Percentiles rank a stretch among this genome's conserved stretches.
phyloP scores from a whole-genome alignment of 371 early-diverging fungal species.

The Capillidium heterosporum region DNA sequence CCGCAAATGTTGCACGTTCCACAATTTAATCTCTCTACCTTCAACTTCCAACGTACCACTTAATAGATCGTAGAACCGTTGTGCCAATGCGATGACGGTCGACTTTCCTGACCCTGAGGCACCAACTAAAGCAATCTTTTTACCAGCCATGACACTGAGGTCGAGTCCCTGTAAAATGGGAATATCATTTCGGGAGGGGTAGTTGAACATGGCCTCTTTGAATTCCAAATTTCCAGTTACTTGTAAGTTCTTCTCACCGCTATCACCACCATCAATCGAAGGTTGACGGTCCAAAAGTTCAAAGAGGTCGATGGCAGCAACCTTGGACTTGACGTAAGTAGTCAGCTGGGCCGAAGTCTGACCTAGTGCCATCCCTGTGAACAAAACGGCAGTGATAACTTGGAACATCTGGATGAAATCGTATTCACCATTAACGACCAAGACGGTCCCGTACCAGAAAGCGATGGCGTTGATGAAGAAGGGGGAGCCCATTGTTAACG shows the following conservation, averaged over 20 bases:
- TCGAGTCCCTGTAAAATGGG: slow-evolving; percentile 37
- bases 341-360: slow-evolving; percentile 28
- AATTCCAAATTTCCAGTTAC: slow-evolving; percentile 47
- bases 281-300: slow-evolving; percentile 55
- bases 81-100: slow-evolving; percentile 39
- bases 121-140: slow-evolving; percentile 17
- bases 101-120: slow-evolving; percentile 46
- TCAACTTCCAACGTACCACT: slow-evolving; percentile 43
- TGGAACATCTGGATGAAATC: slow-evolving; percentile 27
- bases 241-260: slow-evolving; percentile 26
- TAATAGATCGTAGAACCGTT: slow-evolving; percentile 51
- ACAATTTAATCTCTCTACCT: slow-evolving; percentile 38
- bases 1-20: slow-evolving; percentile 39
- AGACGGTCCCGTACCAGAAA: slow-evolving; percentile 58
- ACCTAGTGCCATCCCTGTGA: slow-evolving; percentile 51
- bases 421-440: slow-evolving; percentile 26
- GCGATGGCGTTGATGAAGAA: slow-evolving; percentile 48
- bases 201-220: slow-evolving; percentile 42
- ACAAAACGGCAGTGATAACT: slow-evolving; percentile 37
- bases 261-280: slow-evolving; percentile 30
- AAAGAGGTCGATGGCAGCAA: slow-evolving; percentile 49
- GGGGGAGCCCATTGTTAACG: slow-evolving; percentile 35
- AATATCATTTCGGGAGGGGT: slow-evolving; percentile 42
- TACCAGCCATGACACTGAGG: slow-evolving; percentile 31
- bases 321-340: slow-evolving; percentile 25